Base-by-base conservation (phyloP, 306 rosid species). In the Heteromeles arbutifolia region DNA sequence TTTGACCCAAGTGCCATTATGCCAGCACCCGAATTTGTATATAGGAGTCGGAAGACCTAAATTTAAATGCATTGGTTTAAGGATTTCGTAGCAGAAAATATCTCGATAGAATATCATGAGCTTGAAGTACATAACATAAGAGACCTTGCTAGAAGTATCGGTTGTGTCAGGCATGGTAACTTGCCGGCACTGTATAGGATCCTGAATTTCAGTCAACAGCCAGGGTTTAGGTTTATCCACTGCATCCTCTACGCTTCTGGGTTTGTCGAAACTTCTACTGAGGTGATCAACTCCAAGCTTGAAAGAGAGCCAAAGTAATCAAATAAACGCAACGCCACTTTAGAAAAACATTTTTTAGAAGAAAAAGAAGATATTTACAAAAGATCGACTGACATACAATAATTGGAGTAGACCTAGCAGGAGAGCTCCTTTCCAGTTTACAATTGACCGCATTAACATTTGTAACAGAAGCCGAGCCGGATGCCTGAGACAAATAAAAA, bases 1-100 rank as follows among this genome's bases (percentile, higher is more conserved):
- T 89, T 88, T 71, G 97, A 88, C 63, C 93, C 96, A 71, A 93
- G 96, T 73, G 98, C 98, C 87, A 93, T 86, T 79, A 93, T 79
- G 67, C 96, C 97, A 67, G 82, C 83, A 65, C 96, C 98, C 69
- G 88, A 82, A 78, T 90, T 89, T 2, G 97, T 87, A 76, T 93
- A 93, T 18, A 93, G 76, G 69, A 93, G 97, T 69, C 93, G 88
- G 61, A 89, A 85, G 1, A 93, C 97, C 98, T 93, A 75, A 63
- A 77, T 80, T 58, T 56, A 62, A 34, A 45, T 59, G 67, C 29
- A 32, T 48, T 34, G 32, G 37, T 70, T 71, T 43, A 64, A 70
- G 65, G 67, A 68, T 39, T 62, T 62, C 58, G 68, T 72, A 77
- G 66, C 11, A 81, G 34, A 81, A 61, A 65, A 81, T 29, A 53